Conservation (phyloP, 2,329 filamentous ascomycete species). For the Xylariaceae sp. region DNA sequence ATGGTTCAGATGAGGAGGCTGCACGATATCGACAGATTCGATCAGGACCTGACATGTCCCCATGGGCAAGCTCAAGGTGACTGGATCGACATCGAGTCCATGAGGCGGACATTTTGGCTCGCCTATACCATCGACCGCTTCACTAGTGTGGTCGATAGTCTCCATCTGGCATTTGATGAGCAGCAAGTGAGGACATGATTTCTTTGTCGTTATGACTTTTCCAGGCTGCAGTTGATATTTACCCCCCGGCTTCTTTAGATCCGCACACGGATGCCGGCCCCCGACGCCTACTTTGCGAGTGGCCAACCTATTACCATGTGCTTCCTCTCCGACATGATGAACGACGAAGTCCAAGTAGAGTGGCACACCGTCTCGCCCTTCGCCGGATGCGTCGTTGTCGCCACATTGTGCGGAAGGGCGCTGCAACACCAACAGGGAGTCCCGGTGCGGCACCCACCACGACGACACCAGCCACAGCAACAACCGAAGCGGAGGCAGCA, state of each 20-base stretch:
- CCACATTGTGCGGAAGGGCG: slow-evolving; percentile 18
- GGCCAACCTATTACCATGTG: slow-evolving; percentile 10
- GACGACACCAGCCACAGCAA: too few relatives aligned
- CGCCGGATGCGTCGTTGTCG: slow-evolving; percentile 14
- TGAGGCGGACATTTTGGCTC: slow-evolving; percentile 29
- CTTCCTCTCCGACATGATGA: slow-evolving; percentile 15
- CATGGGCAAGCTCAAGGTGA: slow-evolving; percentile 5
- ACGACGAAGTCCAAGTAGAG: slow-evolving; percentile 1
- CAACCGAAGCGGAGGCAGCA: too few relatives aligned
- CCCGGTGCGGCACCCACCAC: too few relatives aligned
- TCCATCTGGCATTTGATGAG: slow-evolving; percentile 15
- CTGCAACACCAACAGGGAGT: slow-evolving; percentile 24
- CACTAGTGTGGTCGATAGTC: slow-evolving; percentile 18
- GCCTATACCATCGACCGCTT: slow-evolving; percentile 27
- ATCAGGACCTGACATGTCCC: not conserved
- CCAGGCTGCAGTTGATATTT: too few relatives aligned
- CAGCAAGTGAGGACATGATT: slow-evolving; percentile 8
- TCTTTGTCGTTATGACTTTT: too few relatives aligned
- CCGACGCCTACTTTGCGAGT: slow-evolving; percentile 17
- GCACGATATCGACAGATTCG: not conserved
- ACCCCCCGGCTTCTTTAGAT: too few relatives aligned
- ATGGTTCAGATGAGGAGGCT: slow-evolving; percentile 22
- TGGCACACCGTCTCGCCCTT: slow-evolving; percentile 19
- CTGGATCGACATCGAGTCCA: slow-evolving; percentile 26
- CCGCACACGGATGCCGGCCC: slow-evolving; percentile 18